Base-by-base conservation (phyloP, 495 filamentous ascomycete species). In the Penicillium flavigenum region DNA sequence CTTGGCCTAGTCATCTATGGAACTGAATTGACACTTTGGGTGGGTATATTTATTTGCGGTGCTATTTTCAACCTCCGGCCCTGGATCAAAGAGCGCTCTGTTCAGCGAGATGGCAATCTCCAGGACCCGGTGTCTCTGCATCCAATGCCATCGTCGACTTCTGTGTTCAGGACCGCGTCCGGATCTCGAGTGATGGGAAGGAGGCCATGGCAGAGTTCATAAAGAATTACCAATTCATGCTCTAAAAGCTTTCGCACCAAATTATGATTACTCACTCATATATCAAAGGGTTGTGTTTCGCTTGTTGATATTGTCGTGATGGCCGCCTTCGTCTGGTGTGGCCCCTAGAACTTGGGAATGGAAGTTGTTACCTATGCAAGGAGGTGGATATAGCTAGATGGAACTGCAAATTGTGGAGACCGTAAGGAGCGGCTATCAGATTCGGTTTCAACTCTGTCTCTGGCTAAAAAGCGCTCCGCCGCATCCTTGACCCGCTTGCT, bases 1-100 rank as follows among this genome's bases (percentile, higher is more conserved):
- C 67, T 85, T 2, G 85, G 83, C 0, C 75, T 87, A 62, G 76
- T 84, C 10, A 85, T 86, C 20, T 88, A 87, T 66, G 81, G 76
- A 16, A 81, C 78, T 0, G 85, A 87, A 63, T 69, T 88, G 27
- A 69, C 72, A 0, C 71, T 88, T 19, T 87, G 84, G 85, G 63
- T 80, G n/a, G 84, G 83, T 6, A 74, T 88, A 1, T 86, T 87
- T 62, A 73, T 75, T 4, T 84, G 80, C 54, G 85, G 84, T 0
- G 80, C 75, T 4, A 80, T 81, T 26, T 86, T 81, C 59, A 83
- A 85, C 63, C 64, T 86, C 5, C 32, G 72, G n/a, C 83, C 84
- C 20, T 84, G 80, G 80, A 32, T 82, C 2, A 61, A 49, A 34
- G 51, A 47, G 27, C 63, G 61, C 8, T 60, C 50, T 20, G 63